Base-by-base conservation (phyloP, 2,329 filamentous ascomycete genomes). In the Lachnellula occidentalis region DNA sequence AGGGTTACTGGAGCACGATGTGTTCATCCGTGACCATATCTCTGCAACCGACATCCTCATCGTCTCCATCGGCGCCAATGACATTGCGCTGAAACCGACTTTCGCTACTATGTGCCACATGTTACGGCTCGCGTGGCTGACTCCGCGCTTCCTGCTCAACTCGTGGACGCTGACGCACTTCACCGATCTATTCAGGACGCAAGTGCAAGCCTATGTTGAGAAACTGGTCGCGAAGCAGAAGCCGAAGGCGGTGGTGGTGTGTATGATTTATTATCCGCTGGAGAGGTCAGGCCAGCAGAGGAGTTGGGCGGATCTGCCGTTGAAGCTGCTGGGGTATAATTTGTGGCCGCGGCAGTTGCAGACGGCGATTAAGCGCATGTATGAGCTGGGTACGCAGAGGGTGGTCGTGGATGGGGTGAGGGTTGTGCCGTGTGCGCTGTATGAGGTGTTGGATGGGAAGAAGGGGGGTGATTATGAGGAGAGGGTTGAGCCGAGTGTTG, bases 241-340 rank as follows among this genome's bases (percentile, higher is more conserved):
- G 48, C 55, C 55, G 21, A 52, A 45, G 17, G 57, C 52, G 6
- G 49, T 57, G 17, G 53, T 59, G 19, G 49, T 59, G 3, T 59
- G 57, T 45, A 59, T 59, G 57, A 59, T 59, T 37, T 59, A 59
- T 27, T 57, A 57, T 27, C 57, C 57, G 8, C 57, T 59, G 3
- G 55, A 55, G 51, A 46, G 21, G n/a, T 51, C 27, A 31, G 9
- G 3, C 27, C 27, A 31, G 27, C 55, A 57, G 36, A 24, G 46
- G 24, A 55, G 57, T 17, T 59, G 57, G 57, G 57, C 57, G 11
- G 57, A 57, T 46, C 2, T 57, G 4, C 51, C 48, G 39, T 37
- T 59, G 22, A 51, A 43, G 31, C 8, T 57, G 5, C 27, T 59
- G 37, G 57, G 57, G 12, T 59, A 59, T 55, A 48, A 59, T 34